Evolutionary conservation across 2,329 filamentous ascomycete species (phyloP).

Genomic region (Ophiostoma perfectum): DNA sequence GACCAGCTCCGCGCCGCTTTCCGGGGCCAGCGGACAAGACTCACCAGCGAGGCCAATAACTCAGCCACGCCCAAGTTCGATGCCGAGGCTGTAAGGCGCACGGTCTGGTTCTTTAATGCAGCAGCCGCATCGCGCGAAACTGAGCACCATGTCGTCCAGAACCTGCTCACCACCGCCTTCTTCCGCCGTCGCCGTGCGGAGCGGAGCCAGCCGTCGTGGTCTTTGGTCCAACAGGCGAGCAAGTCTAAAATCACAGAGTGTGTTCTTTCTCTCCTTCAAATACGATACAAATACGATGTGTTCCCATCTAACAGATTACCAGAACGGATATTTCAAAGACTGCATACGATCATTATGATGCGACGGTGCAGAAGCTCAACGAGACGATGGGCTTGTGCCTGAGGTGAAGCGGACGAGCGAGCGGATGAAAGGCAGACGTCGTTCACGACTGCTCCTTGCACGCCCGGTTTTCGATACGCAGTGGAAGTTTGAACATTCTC

Average conservation of each 20-base stretch:
- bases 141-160: conserved; percentile 69
- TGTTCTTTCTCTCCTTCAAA: neutral
- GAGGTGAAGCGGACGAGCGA: conserved; percentile 35
- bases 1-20: conserved; percentile 58
- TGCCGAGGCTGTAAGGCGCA: conserved; percentile 52
- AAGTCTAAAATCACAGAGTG: conserved; percentile 15
- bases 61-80: conserved; percentile 39
- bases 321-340: conserved; percentile 28
- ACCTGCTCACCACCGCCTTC: conserved; percentile 51
- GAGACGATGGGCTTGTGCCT: conserved; percentile 64
- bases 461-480: neutral
- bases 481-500: neutral
- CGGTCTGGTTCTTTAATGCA: conserved; percentile 63
- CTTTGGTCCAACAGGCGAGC: conserved; percentile 9
- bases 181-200: conserved; percentile 33
- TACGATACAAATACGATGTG: neutral
- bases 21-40: conserved; percentile 31
- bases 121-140: conserved; percentile 59
- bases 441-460: neutral
- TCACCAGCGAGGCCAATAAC: conserved; percentile 30
- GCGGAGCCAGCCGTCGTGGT: conserved; percentile 31
- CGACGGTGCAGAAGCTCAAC: conserved; percentile 68
- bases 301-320: neutral
- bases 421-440: neutral
- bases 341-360: conserved; percentile 58